These are phyloP conservation scores for Harringtonia aguacate DNA, from an alignment of 2,329 filamentous ascomycete species.

Conservation along the genomic window DNA sequence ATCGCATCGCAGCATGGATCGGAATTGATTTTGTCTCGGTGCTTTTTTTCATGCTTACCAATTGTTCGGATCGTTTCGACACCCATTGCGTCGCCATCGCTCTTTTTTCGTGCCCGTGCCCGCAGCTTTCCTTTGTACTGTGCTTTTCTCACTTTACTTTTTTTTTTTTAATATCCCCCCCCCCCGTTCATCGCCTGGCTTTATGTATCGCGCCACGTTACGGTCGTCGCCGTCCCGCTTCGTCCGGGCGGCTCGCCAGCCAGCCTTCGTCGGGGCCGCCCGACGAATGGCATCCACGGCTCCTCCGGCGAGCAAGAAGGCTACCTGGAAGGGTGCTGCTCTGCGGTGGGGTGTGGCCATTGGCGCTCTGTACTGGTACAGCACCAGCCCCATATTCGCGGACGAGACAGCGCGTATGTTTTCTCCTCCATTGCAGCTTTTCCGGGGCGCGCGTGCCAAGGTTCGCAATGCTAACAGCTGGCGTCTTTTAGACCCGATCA, in stretches of 20 bases:
- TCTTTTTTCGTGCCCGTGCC: no score
- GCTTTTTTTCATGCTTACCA: neutral
- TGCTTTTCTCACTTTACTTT: constrained; percentile 1
- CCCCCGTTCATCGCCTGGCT: constrained; percentile 1
- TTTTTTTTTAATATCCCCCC: constrained; percentile 7
- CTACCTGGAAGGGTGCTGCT: constrained; percentile 72
- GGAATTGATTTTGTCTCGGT: neutral
- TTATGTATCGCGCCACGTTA: constrained; percentile 43
- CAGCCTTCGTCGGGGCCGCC: constrained; percentile 25
- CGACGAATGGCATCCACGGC: constrained; percentile 44
- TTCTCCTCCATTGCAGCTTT: no score
- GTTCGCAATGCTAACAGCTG: constrained; percentile 7
- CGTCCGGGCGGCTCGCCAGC: constrained; percentile 29
- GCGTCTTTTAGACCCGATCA: constrained; percentile 20
- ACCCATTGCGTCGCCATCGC: no score
- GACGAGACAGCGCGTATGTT: constrained; percentile 66
- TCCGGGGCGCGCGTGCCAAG: no score
- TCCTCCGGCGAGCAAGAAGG: constrained; percentile 52
- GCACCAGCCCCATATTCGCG: constrained; percentile 78
- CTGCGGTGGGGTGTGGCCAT: constrained; percentile 66
- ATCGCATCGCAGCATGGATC: neutral
- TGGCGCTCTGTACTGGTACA: constrained; percentile 84
- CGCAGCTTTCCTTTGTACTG: neutral
- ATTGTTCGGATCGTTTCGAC: no score
- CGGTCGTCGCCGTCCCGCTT: constrained; percentile 34